phyloP scores from a whole-genome alignment of 2,329 filamentous ascomycete genomes.

The Hypocreales sp. region DNA sequence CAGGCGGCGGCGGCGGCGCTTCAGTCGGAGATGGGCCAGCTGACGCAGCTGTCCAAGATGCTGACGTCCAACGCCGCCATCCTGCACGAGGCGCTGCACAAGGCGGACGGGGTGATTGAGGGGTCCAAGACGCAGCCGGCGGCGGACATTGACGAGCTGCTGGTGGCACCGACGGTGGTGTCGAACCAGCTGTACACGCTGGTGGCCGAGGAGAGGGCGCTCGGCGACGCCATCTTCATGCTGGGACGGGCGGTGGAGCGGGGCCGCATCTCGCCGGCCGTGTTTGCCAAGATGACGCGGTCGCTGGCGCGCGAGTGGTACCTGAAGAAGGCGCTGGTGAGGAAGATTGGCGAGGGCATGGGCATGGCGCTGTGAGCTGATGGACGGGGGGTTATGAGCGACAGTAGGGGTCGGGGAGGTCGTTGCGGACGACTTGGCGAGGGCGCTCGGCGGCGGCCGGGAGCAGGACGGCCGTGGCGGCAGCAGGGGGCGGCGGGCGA shows the following conservation, averaged over 20 bases:
- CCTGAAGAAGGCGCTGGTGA: constrained; percentile 64
- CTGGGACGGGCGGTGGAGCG: constrained; percentile 59
- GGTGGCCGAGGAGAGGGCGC: constrained; percentile 74
- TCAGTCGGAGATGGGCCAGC: constrained; percentile 55
- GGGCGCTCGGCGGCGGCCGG: too few species aligned
- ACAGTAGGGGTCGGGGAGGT: too few species aligned
- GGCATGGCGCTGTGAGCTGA: too few species aligned
- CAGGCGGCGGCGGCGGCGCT: constrained; percentile 51
- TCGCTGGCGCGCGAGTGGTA: constrained; percentile 67
- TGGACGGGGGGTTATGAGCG: too few species aligned
- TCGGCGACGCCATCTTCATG: constrained; percentile 77
- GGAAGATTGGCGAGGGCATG: constrained; percentile 66
- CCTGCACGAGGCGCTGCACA: constrained; percentile 58
- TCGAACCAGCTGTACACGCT: constrained; percentile 83
- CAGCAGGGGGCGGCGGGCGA: too few species aligned
- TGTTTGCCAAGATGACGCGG: constrained; percentile 66
- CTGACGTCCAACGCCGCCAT: constrained; percentile 66
- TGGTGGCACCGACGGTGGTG: constrained; percentile 88
- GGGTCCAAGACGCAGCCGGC: constrained; percentile 52
- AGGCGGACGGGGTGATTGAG: constrained; percentile 65
- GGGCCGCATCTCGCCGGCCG: constrained; percentile 53
- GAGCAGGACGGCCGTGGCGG: too few species aligned
- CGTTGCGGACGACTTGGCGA: too few species aligned
- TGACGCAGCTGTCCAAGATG: constrained; percentile 55
- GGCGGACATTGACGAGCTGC: constrained; percentile 73